Percentiles rank a stretch among this genome's conserved stretches.
Conservation (phyloP, 2,329 filamentous ascomycete species). For the Hypoxylon sp. region DNA sequence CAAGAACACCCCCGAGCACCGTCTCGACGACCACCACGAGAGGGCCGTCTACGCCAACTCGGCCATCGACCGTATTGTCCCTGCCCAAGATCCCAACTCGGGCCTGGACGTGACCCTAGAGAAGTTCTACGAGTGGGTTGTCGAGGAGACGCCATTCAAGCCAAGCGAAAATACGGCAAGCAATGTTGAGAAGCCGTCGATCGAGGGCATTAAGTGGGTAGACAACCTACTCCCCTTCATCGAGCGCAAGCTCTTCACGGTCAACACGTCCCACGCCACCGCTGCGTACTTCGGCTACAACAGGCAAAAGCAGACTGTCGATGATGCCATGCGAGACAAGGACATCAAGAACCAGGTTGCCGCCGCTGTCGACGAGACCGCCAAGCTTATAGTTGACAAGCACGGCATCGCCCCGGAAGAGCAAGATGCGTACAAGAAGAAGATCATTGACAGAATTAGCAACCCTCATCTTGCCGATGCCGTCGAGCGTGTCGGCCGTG, state of each 20-base stretch:
- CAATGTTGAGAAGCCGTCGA: constrained; percentile 72
- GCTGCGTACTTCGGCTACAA: constrained; percentile 96
- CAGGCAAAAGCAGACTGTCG: constrained; percentile 87
- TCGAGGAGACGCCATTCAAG: constrained; percentile 88
- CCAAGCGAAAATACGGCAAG: constrained; percentile 60
- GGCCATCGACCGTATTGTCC: constrained; percentile 98
- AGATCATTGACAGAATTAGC: constrained; percentile 92
- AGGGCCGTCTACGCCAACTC: constrained; percentile 96
- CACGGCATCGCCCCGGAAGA: constrained; percentile 82
- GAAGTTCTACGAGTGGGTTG: constrained; percentile 99
- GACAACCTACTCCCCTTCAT: constrained; percentile 94
- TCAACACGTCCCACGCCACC: constrained; percentile 98
- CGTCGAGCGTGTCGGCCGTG: constrained; percentile 94
- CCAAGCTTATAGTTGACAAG: constrained; percentile 87
- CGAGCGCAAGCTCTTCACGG: constrained; percentile 98
- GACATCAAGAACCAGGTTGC: constrained; percentile 85
- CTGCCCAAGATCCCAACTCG: constrained; percentile 83
- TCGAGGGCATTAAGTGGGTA: constrained; percentile 94
- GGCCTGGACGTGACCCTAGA: constrained; percentile 95
- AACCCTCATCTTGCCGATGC: constrained; percentile 94
- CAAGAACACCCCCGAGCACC: constrained; percentile 77
- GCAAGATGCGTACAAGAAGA: constrained; percentile 89
- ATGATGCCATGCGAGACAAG: constrained; percentile 87
- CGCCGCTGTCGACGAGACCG: constrained; percentile 86
- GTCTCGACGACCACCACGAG: constrained; percentile 76